Evolutionary conservation across 202 grass and related monocot genomes (phyloP), one percentile per base, ranked within the genome.

Genomic region (Zizania palustris): DNA sequence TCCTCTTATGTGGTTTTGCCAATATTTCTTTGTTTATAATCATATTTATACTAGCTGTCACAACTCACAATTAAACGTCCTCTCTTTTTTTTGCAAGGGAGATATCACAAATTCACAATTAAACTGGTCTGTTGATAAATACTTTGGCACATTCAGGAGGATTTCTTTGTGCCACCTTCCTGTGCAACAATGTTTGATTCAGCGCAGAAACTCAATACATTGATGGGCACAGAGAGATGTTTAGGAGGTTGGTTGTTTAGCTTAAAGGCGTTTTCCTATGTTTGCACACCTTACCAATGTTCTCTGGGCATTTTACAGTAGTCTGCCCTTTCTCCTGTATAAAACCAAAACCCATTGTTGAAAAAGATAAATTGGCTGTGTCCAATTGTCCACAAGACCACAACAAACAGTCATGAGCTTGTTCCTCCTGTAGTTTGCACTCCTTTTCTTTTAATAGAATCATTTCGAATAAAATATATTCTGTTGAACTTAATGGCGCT

Each of bases 191-290:
- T 93, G 87, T 90, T 90, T 72, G 87, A 85, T 44, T 69, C 70
- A 69, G 58, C 48, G 60, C 71, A 72, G 16, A 77, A 71, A 63
- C 84, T 56, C 28, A 45, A 51, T 88, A 65, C 51, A 90, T 90
- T 45, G 77, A 90, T 3, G 72, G 84, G 1, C 63, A 93, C 64
- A 82, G 74, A 69, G 91, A 90, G 9, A 77, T 10, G 60, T 93
- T 93, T n/a, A 57, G 62, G 51, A 93, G 91, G 87, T 93, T 74
- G 3, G 69, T 74, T 62, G 65, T 69, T 81, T 63, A 11, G 40
- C 67, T 59, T 1, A 86, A 81, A 0, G 7, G 10, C 10, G 21
- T 3, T 58, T 3, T 64, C 7, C 0, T 11, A 75, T 82, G 20
- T 4, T 60, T 75, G 69, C 5, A 43, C 53, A 70, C 71, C 16